These are phyloP conservation scores for Nowakowskiella sp. DNA, from an alignment of 192 early-diverging fungal species.

Conservation along the genomic window DNA sequence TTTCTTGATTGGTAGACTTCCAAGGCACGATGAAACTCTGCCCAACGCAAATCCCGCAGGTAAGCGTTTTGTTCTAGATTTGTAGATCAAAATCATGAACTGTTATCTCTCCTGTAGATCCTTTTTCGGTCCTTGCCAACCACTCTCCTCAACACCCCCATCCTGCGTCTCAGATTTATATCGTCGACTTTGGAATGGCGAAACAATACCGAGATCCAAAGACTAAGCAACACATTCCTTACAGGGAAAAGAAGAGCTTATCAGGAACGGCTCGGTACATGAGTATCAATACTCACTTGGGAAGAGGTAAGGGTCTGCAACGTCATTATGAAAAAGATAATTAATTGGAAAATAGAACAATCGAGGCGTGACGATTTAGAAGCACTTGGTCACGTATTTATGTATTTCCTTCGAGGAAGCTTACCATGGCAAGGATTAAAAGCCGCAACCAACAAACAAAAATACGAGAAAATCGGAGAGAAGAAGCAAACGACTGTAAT, in stretches of 20 bases:
- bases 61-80: neutral
- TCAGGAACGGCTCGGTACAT: conserved; percentile 85
- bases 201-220: conserved; percentile 83
- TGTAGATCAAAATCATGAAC: conserved; percentile 1
- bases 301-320: conserved; percentile 47
- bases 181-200: conserved; percentile 89
- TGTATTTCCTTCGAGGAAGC: conserved; percentile 81
- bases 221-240: conserved; percentile 85
- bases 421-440: conserved; percentile 88
- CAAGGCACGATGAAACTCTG: conserved; percentile 19
- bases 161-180: conserved; percentile 54
- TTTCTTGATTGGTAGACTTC: conserved; percentile 65
- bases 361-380: conserved; percentile 83
- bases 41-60: neutral
- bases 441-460: conserved; percentile 85
- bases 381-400: conserved; percentile 83
- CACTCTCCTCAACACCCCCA: conserved; percentile 49
- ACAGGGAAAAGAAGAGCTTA: conserved; percentile 76
- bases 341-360: conserved; percentile 52
- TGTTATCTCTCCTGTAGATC: conserved; percentile 20
- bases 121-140: conserved; percentile 38
- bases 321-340: neutral
- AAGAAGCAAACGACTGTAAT: conserved; percentile 80
- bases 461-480: conserved; percentile 89
- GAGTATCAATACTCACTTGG: conserved; percentile 87